Conservation (phyloP, 2,329 filamentous ascomycete species). For the Chaetomium sp. region DNA sequence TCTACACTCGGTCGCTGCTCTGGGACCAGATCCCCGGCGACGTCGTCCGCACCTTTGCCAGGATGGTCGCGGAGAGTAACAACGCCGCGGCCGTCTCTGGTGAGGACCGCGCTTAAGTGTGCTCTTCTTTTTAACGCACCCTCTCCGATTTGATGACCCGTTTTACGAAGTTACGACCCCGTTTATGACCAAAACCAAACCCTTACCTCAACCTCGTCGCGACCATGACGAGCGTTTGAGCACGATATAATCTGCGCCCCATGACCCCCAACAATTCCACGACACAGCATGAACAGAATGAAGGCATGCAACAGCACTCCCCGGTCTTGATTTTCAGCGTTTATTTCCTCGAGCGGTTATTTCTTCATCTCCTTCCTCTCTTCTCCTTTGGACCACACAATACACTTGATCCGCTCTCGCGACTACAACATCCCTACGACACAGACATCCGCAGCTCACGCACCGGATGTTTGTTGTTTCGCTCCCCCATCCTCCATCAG, state of each 20-base stretch:
- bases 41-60: conserved; percentile 85
- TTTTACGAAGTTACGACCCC: conserved; percentile 19
- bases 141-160: conserved; percentile 9
- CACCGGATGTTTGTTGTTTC: conserved; percentile 32
- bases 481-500: conserved; percentile 10
- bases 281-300: conserved; percentile 11
- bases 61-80: conserved; percentile 76
- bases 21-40: conserved; percentile 92
- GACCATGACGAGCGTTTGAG: conserved; percentile 11
- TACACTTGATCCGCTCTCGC: conserved; percentile 29
- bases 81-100: conserved; percentile 31
- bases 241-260: conserved; percentile 2
- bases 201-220: background rate
- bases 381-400: conserved; percentile 20
- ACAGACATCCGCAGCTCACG: conserved; percentile 41
- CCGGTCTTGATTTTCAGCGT: conserved; percentile 2
- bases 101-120: conserved; percentile 36
- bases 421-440: conserved; percentile 7
- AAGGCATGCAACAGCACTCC: conserved; percentile 13
- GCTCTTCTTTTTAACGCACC: background rate
- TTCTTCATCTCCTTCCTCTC: conserved; percentile 6
- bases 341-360: conserved; percentile 2
- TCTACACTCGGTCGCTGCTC: conserved; percentile 85
- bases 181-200: conserved; percentile 9
- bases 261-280: conserved; percentile 12